Evolutionary conservation across 2,329 filamentous ascomycete genomes (phyloP).

Genomic region (Apiospora koreana): DNA sequence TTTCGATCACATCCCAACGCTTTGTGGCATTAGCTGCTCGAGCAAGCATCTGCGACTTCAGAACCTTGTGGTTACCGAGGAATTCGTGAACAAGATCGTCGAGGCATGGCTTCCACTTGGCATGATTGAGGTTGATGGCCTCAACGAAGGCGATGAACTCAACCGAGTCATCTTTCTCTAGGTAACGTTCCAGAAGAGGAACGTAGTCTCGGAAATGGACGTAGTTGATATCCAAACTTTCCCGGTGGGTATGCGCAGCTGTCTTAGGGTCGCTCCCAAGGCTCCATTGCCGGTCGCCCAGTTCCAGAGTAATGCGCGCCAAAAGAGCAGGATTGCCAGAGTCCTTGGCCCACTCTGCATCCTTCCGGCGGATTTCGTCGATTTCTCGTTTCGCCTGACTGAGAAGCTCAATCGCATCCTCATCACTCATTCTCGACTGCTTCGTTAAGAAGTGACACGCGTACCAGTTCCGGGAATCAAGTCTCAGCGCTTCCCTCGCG

Average conservation of each 20-base stretch:
- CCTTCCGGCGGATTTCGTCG: slow-evolving; percentile 20
- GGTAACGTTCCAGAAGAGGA: slow-evolving; percentile 25
- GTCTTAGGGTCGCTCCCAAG: slow-evolving; percentile 22
- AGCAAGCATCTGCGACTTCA: slow-evolving; percentile 25
- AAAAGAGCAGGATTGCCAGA: slow-evolving; percentile 28
- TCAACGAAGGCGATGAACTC: slow-evolving; percentile 30
- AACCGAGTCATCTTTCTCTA: slow-evolving; percentile 21
- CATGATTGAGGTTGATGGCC: slow-evolving; percentile 23
- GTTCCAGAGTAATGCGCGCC: slow-evolving; percentile 30
- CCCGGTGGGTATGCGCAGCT: slow-evolving; percentile 28
- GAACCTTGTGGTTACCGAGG: slow-evolving; percentile 21
- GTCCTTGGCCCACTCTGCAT: slow-evolving; percentile 23
- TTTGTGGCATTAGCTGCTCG: slow-evolving; percentile 26
- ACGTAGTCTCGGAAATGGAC: slow-evolving; percentile 28
- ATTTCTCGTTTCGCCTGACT: slow-evolving; percentile 26
- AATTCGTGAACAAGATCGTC: slow-evolving; percentile 33
- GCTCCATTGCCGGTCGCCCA: slow-evolving; percentile 31
- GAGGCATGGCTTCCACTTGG: slow-evolving; percentile 28
- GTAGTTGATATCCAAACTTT: slow-evolving; percentile 30
- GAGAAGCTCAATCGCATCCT: slow-evolving; percentile 28
- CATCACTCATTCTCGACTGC: slow-evolving; percentile 23
- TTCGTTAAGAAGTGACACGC: slow-evolving; percentile 32
- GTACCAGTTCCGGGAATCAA: slow-evolving; percentile 32
- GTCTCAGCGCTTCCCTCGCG: slow-evolving; percentile 26
- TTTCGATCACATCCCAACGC: slow-evolving; percentile 29